Base-by-base conservation (phyloP, 148 eudicot species). In the Rhododendron henanense region DNA sequence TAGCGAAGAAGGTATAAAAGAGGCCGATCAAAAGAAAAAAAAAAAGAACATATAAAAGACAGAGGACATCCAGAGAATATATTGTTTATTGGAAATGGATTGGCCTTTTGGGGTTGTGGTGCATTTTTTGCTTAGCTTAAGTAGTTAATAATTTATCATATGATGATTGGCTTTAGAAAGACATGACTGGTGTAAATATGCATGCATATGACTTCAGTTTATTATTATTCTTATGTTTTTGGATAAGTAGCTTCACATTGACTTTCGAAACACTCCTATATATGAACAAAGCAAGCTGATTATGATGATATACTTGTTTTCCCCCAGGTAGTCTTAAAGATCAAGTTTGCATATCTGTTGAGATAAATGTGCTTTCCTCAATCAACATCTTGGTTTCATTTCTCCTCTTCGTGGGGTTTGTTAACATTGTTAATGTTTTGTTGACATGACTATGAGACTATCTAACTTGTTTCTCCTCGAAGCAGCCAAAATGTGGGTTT, bases 401-500 rank as follows among this genome's bases (percentile, higher is more conserved):
- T 76, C 33, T 73, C 55, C 65, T 77, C 81, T 23, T 41, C 41
- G 19, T 50, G 61, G 69, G 71, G 25, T 48, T 83, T 51, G 83
- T 74, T 67, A 47, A 13, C 10, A 37, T 25, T 51, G 48, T 10
- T 23, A 28, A 51, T n/a, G 1, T 23, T 35, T 57, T 53, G 51
- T 61, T 28, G 1, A 18, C 18, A 76, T 76, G n/a, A 35, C 39
- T 55, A 16, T 55, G 61, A 55, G 21, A 55, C 61, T 39, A 15
- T 55, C 37, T 84, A 55, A 84, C 45, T 55, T 21, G 6, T 84
- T 74, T 73, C 31, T 61, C 21, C 82, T 14, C n/a, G 44, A 4
- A 69, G 79, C 96, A 97, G 99, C 99, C 99, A 65, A 97, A 97
- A 88, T 92, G 98, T 79, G 99, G 99, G 88, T 95, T 95, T 90